phyloP scores from a whole-genome alignment of 2,329 filamentous ascomycete genomes.

The Ceratocystis lukuohia region DNA sequence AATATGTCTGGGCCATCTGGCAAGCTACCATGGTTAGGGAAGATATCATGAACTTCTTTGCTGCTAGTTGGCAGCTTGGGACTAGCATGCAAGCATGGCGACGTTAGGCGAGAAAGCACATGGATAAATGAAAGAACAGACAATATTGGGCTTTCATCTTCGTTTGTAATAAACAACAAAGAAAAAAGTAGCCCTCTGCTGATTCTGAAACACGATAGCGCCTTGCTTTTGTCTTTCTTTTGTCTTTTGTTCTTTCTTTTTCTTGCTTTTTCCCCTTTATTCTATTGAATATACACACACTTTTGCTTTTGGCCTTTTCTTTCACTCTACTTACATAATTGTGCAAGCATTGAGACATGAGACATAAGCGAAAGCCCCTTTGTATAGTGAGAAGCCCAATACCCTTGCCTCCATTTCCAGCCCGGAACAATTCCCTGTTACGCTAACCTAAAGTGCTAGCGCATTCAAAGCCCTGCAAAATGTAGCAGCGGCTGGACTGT shows the following conservation, averaged over 20 bases:
- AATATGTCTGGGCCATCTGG: neutral
- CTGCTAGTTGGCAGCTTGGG: neutral
- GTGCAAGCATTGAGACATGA: neutral
- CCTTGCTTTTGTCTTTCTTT: too few species aligned
- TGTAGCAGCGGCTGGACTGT: too few species aligned
- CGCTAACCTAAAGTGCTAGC: too few species aligned
- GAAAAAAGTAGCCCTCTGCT: neutral
- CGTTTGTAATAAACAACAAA: neutral
- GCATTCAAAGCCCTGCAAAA: too few species aligned
- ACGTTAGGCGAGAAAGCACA: neutral
- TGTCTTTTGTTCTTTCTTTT: too few species aligned
- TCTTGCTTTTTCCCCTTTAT: too few species aligned
- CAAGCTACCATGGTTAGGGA: neutral
- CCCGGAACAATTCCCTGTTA: neutral
- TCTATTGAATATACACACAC: too few species aligned
- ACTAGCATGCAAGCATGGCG: too few species aligned
- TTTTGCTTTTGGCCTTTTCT: too few species aligned
- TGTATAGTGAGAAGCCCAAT: neutral
- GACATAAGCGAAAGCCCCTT: neutral
- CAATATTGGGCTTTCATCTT: neutral
- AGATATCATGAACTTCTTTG: neutral
- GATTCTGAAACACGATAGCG: neutral
- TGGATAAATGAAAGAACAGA: neutral
- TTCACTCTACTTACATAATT: neutral
- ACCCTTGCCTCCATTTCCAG: neutral